Percentiles rank a stretch among this genome's conserved stretches.
Evolutionary conservation across 169 alveolate species (phyloP).

Genomic region (Cryptosporidium felis): DNA sequence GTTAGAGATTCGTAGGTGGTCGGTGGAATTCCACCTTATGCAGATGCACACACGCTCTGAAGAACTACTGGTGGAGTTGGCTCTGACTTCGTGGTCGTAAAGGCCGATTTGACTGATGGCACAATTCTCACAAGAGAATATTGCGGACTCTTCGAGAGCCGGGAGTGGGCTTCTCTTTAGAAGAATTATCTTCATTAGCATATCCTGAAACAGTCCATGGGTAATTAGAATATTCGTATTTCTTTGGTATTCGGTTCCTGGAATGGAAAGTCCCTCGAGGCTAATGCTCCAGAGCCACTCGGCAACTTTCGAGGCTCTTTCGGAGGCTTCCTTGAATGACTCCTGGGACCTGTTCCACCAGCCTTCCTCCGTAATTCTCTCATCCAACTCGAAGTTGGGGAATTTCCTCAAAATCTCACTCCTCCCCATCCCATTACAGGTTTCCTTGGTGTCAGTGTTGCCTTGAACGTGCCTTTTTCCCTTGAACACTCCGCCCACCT

Average conservation of each 20-base stretch:
- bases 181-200: conserved; percentile 38
- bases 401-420: conserved; percentile 14
- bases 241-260: conserved; percentile 17
- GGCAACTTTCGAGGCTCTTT: conserved; percentile 32
- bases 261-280: not conserved
- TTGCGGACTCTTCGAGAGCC: not conserved
- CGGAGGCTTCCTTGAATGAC: conserved; percentile 27
- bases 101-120: conserved; percentile 53
- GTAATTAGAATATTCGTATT: conserved; percentile 27
- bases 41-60: conserved; percentile 5
- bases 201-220: conserved; percentile 60
- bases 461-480: conserved; percentile 8
- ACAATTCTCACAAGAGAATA: conserved; percentile 60
- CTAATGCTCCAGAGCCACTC: conserved; percentile 44
- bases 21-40: conserved; percentile 59
- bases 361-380: conserved; percentile 36
- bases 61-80: not conserved
- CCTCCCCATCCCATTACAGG: conserved; percentile 24
- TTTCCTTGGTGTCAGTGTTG: not conserved
- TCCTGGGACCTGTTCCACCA: conserved; percentile 68
- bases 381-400: conserved; percentile 37
- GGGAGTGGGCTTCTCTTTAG: not conserved
- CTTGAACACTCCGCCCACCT: conserved; percentile 61
- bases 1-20: not conserved
- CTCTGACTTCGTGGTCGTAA: not conserved